Conservation (phyloP, 495 filamentous ascomycete genomes). For the Chaetomium fimeti region DNA sequence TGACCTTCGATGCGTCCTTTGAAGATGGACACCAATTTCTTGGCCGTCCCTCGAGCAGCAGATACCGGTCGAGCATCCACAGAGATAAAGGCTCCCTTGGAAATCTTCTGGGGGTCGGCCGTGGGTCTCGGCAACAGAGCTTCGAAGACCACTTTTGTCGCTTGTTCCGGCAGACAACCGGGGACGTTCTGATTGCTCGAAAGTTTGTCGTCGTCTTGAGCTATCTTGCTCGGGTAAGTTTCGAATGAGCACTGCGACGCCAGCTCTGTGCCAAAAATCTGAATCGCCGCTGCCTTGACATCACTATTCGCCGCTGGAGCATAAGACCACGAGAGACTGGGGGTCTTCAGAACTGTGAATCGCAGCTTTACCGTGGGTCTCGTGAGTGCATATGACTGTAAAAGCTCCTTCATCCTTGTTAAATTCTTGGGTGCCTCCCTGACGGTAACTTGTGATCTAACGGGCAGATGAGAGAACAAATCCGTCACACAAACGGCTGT, state of each 20-base stretch:
- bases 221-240: conserved; percentile 17
- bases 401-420: conserved; percentile 60
- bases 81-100: conserved; percentile 64
- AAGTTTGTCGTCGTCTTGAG: not conserved
- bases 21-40: conserved; percentile 57
- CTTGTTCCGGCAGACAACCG: not conserved
- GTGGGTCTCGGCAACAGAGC: conserved; percentile 59
- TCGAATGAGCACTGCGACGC: conserved; percentile 48
- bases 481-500: conserved; percentile 70
- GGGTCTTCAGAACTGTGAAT: conserved; percentile 64
- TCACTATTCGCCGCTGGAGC: conserved; percentile 56
- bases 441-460: conserved; percentile 64
- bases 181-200: not conserved
- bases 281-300: conserved; percentile 64
- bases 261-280: conserved; percentile 67
- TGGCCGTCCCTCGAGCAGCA: conserved; percentile 59
- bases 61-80: conserved; percentile 78
- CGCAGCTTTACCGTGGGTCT: conserved; percentile 62
- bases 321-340: conserved; percentile 69
- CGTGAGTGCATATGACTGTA: conserved; percentile 76
- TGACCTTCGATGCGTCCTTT: conserved; percentile 17
- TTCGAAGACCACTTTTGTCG: conserved; percentile 40
- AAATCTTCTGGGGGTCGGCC: conserved; percentile 54
- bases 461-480: conserved; percentile 70
- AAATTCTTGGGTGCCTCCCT: conserved; percentile 64